Base-by-base conservation (phyloP, 2,329 filamentous ascomycete species). In the Ilyonectria destructans region DNA sequence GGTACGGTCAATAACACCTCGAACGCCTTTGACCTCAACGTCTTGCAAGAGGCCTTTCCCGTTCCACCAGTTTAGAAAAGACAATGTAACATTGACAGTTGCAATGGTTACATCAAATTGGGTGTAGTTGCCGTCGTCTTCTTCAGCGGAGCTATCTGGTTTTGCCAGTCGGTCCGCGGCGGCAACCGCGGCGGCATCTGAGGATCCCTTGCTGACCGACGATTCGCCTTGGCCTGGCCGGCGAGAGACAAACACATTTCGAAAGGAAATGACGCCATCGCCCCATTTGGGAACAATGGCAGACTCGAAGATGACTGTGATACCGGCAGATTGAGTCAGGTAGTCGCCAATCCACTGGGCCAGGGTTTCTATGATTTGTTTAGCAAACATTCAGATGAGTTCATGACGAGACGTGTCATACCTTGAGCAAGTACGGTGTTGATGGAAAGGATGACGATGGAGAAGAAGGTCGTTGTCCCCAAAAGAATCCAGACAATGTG, bases 21-120 rank as follows among this genome's bases (percentile, higher is more conserved):
- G 90, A 33, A 99, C 93, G 5, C 96, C 96, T 77, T 95, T 96
- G 59, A 99, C 92, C 78, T 98, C 95, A 48, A 99, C 96, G 78
- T 98, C 94, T 74, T 93, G 92, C 9, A 99, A 85, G 6, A 97
- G 87, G 0, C 96, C 96, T 80, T 96, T 98, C 23, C 96, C 96
- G 75, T 97, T 98, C 90, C 97, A 97, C 96, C 96, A 99, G 79
- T 98, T 98, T n/a, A 95, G 88, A 75, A 99, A 98, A 0, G 96
- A 99, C 29, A 99, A 81, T 0, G 96, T 98, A 48, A 99, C 96
- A 77, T 99, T 97, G 69, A 99, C 94, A 0, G 94, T 97, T 70
- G 96, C 94, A 67, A 99, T 94, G 0, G 95, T 97, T 17, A 99
- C 86, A 77, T 99, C 96, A 75, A 98, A 99, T 74, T 99, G 96